Conservation (phyloP, 768 basidiomycete species). For the Lactarius sp. region DNA sequence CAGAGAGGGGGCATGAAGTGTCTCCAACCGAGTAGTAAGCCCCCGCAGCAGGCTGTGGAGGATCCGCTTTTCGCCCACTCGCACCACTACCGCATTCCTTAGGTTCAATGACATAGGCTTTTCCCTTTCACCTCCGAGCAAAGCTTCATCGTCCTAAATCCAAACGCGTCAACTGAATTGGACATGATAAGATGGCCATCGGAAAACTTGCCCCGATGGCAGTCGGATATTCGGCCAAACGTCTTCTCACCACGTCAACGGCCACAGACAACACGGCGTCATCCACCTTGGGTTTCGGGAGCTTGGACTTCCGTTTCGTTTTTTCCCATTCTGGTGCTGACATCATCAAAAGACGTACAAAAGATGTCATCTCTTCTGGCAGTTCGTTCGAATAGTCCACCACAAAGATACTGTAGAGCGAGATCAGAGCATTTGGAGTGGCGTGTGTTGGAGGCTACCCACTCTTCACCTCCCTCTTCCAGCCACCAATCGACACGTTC, state of each 20-base stretch:
- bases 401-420: constrained; percentile 46
- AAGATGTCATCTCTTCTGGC: constrained; percentile 55
- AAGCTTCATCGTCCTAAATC: constrained; percentile 47
- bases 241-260: constrained; percentile 43
- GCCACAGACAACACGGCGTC: constrained; percentile 43
- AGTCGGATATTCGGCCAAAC: constrained; percentile 54
- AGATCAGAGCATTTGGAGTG: constrained; percentile 7
- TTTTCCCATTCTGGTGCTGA: constrained; percentile 55
- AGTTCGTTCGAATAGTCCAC: constrained; percentile 49
- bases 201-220: constrained; percentile 48
- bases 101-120: constrained; percentile 39
- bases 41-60: constrained; percentile 32
- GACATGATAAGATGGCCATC: not conserved
- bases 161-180: not conserved
- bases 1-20: not conserved
- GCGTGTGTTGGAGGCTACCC: constrained; percentile 29
- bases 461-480: constrained; percentile 89
- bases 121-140: constrained; percentile 32
- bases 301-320: constrained; percentile 54
- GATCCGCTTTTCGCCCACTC: constrained; percentile 77
- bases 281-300: constrained; percentile 69
- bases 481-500: constrained; percentile 92
- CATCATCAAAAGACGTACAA: constrained; percentile 59
- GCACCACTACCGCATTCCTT: constrained; percentile 62
- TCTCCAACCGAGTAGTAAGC: not conserved